Percentiles rank a stretch among this genome's conserved stretches.
These are phyloP conservation scores for Balakata baccata DNA, from an alignment of 345 rosid genomes.

Conservation along the genomic window DNA sequence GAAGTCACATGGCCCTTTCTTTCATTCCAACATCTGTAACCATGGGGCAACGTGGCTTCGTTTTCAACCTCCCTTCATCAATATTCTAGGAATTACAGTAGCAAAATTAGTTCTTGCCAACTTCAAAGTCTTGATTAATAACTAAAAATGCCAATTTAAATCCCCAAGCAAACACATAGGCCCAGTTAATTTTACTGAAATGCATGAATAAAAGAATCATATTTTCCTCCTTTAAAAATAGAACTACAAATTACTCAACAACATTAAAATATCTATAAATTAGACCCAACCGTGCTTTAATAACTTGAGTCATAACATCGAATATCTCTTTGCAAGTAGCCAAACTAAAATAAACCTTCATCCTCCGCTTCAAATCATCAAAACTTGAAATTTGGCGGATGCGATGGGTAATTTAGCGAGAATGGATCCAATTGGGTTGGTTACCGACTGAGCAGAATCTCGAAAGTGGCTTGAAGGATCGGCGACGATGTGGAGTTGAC, in stretches of 20 bases:
- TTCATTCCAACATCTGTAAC: slow-evolving; percentile 88
- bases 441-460: slow-evolving; percentile 55
- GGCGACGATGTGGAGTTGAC: slow-evolving; percentile 72
- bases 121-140: background rate
- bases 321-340: slow-evolving; percentile 66
- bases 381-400: slow-evolving; percentile 63
- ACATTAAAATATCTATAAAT: too few species aligned
- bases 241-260: too few species aligned
- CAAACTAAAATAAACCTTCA: slow-evolving; percentile 61
- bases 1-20: slow-evolving; percentile 57
- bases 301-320: slow-evolving; percentile 55
- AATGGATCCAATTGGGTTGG: slow-evolving; percentile 78
- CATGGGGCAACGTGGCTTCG: slow-evolving; percentile 81
- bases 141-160: background rate
- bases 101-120: slow-evolving; percentile 5
- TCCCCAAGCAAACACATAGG: background rate
- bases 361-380: slow-evolving; percentile 74
- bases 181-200: background rate
- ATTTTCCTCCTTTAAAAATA: background rate
- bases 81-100: slow-evolving; percentile 52
- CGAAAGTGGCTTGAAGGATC: slow-evolving; percentile 77
- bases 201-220: background rate
- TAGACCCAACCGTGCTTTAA: slow-evolving; percentile 53
- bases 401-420: slow-evolving; percentile 70
- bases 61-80: slow-evolving; percentile 83